Base-by-base conservation (phyloP, 306 rosid genomes). In the Gastrolobium villosum region DNA sequence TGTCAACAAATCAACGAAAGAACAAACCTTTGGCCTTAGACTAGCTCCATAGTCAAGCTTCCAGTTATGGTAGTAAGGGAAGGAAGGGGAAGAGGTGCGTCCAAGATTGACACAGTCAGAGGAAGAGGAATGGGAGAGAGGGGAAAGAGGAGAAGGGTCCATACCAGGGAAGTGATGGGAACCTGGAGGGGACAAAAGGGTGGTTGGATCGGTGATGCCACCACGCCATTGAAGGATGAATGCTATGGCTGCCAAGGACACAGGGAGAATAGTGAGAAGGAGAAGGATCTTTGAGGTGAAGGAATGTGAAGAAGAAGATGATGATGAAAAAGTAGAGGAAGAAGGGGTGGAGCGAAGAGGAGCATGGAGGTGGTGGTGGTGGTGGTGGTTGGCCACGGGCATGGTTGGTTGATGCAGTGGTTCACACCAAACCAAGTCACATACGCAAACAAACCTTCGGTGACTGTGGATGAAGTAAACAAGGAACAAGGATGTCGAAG, bases 181-280 rank as follows among this genome's bases (percentile, higher is more conserved):
- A 3, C 98, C 96, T 3, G 91, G 91, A 5, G 99, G 96, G 35
- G 92, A 78, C 83, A 92, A 86, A 5, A 89, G 94, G 34, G 91
- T 86, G 56, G 84, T 63, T 10, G 99, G 99, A 83, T 95, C 98
- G 72, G 88, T 81, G 76, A 93, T 55, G 30, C 98, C 97, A 26
- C 99, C 99, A 1, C 99, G 99, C 99, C 99, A 95, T 90, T 95
- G 99, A 81, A 95, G 99, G 48, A 90, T 57, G 81, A 95, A 95
- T 11, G 98, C 99, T 34, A 95, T 81, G 75, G 93, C 83, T 0
- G 99, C 99, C 45, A 95, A 86, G 2, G 93, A 89, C 9, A 95
- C 89, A n/a, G 98, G 98, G 15, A 95, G 98, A 32, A 95, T 78
- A 8, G 98, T 93, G 37, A 95, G 96, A 65, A 93, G 96, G 55